Evolutionary conservation across 805 yeast genomes (phyloP).

Genomic region (Danielia oregonensis): DNA sequence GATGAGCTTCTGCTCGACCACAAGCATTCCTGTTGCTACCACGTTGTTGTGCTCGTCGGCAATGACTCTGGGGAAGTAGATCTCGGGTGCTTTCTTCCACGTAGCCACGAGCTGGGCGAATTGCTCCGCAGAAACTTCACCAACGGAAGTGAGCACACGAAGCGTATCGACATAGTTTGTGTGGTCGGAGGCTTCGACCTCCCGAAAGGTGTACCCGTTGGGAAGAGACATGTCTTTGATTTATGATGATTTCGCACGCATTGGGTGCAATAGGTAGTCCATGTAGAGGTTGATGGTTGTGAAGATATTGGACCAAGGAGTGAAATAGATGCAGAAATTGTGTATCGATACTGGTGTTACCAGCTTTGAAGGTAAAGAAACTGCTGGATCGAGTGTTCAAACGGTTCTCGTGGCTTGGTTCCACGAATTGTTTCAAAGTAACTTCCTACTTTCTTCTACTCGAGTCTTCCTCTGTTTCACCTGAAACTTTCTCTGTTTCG

Average conservation of each 20-base stretch:
- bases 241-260: conserved; percentile 2
- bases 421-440: too few species aligned
- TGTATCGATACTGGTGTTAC: too few species aligned
- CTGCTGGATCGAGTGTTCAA: too few species aligned
- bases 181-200: conserved; percentile 53
- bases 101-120: conserved; percentile 51
- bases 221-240: conserved; percentile 37
- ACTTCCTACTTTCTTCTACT: too few species aligned
- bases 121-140: conserved; percentile 50
- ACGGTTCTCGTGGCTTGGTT: too few species aligned
- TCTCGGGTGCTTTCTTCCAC: conserved; percentile 52
- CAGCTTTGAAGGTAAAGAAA: too few species aligned
- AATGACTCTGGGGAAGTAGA: conserved; percentile 71
- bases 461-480: too few species aligned
- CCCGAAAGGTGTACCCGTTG: conserved; percentile 66
- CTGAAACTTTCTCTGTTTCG: too few species aligned
- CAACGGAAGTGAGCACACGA: conserved; percentile 76
- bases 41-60: conserved; percentile 47
- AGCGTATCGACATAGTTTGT: conserved; percentile 59
- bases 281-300: too few species aligned
- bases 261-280: not conserved
- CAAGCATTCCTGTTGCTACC: conserved; percentile 80
- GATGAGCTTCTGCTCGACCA: conserved; percentile 78
- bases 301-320: too few species aligned
- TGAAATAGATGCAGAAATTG: too few species aligned